Evolutionary conservation across 2,329 filamentous ascomycete genomes (phyloP).

Genomic region (Zalaria obscura): DNA sequence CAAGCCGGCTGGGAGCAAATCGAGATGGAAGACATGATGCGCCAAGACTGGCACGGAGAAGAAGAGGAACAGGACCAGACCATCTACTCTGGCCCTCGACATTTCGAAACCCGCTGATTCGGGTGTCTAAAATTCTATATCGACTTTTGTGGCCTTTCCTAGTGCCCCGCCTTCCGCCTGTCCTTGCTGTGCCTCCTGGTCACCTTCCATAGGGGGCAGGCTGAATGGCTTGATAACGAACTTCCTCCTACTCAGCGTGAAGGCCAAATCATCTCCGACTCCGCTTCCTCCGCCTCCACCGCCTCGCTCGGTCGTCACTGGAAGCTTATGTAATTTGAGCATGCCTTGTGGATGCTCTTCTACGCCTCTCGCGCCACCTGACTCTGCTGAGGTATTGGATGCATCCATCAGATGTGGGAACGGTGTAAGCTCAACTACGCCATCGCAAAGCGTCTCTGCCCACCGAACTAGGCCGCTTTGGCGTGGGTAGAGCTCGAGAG

Average conservation of each 20-base stretch:
- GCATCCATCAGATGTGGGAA: constrained; percentile 49
- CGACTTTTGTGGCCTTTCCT: constrained; percentile 42
- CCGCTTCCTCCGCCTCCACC: constrained; percentile 47
- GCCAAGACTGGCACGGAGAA: constrained; percentile 10
- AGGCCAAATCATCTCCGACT: constrained; percentile 74
- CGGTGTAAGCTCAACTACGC: constrained; percentile 69
- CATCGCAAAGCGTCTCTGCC: constrained; percentile 75
- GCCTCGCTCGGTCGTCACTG: constrained; percentile 76
- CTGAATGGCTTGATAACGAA: constrained; percentile 81
- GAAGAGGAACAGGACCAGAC: constrained; percentile 5
- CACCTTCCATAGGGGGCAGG: constrained; percentile 72
- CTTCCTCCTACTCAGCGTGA: constrained; percentile 71
- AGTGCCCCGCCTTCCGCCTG: constrained; percentile 14
- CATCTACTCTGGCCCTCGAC: too few relatives aligned
- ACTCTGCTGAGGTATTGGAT: constrained; percentile 26
- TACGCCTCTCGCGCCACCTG: constrained; percentile 37
- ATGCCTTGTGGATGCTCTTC: constrained; percentile 78
- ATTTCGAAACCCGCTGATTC: background rate
- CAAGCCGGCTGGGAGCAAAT: constrained; percentile 46
- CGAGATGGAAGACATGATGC: constrained; percentile 47
- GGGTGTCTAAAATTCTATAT: constrained; percentile 53
- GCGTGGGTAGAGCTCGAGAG: constrained; percentile 66
- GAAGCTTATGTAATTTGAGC: constrained; percentile 67
- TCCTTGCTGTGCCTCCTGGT: constrained; percentile 45
- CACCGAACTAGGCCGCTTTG: constrained; percentile 63